Evolutionary conservation across 2,329 filamentous ascomycete genomes (phyloP).

Genomic region (Colletotrichum musicola): DNA sequence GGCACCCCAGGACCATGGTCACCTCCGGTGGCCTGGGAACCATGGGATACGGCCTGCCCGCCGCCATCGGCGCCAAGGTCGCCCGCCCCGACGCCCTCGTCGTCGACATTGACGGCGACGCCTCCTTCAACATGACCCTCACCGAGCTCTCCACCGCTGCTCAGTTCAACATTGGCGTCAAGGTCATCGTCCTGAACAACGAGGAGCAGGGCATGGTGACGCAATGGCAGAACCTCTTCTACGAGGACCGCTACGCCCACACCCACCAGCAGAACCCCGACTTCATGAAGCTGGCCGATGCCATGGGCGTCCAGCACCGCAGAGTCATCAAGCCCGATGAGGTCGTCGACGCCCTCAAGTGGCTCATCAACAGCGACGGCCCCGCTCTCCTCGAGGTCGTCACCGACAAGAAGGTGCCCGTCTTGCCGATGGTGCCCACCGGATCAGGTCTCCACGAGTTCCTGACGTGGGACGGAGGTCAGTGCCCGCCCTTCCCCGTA

Average conservation of each 20-base stretch:
- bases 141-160: slow-evolving; percentile 93
- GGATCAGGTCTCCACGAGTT: slow-evolving; percentile 93
- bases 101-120: slow-evolving; percentile 96
- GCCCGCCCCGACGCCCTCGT: slow-evolving; percentile 82
- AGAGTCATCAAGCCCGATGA: slow-evolving; percentile 81
- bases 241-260: slow-evolving; percentile 91
- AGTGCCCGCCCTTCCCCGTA: slow-evolving; percentile 46
- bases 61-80: slow-evolving; percentile 96
- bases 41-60: slow-evolving; percentile 95
- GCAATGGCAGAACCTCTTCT: slow-evolving; percentile 98
- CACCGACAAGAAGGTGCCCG: slow-evolving; percentile 91
- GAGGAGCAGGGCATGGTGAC: slow-evolving; percentile 99
- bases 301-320: slow-evolving; percentile 87
- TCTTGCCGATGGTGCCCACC: slow-evolving; percentile 96
- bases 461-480: slow-evolving; percentile 85
- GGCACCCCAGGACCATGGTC: slow-evolving; percentile 91
- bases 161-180: slow-evolving; percentile 97
- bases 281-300: slow-evolving; percentile 91
- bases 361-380: slow-evolving; percentile 91
- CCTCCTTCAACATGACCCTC: slow-evolving; percentile 99
- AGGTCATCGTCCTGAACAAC: slow-evolving; percentile 95
- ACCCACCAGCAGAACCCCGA: slow-evolving; percentile 97
- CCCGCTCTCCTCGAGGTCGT: slow-evolving; percentile 93
- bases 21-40: slow-evolving; percentile 90
- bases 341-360: slow-evolving; percentile 81